phyloP scores from a whole-genome alignment of 108 stramenopile species.

The Nannochloropsis salina region DNA sequence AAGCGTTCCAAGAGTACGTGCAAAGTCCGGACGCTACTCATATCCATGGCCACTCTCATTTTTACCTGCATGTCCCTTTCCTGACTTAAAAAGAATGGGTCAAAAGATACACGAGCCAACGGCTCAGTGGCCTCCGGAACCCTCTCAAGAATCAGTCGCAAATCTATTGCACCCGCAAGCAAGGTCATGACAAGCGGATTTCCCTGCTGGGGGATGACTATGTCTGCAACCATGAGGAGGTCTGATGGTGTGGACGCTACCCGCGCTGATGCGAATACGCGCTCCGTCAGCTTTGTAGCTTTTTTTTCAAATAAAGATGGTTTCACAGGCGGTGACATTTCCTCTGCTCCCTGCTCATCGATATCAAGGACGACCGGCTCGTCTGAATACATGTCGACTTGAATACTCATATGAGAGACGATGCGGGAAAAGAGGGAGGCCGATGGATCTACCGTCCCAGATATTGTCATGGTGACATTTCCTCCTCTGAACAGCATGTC shows the following conservation, averaged over 20 bases:
- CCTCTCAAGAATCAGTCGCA: not conserved
- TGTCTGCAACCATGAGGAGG: not conserved
- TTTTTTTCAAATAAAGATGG: not conserved
- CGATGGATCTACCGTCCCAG: not conserved
- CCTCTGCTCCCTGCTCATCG: not conserved
- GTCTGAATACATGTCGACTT: not conserved
- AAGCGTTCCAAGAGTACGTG: not conserved
- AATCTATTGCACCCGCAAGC: not conserved
- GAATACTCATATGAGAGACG: not conserved
- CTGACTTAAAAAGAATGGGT: not conserved
- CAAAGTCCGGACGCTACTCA: not conserved
- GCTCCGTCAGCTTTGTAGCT: not conserved
- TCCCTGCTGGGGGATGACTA: not conserved
- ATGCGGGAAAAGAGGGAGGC: not conserved
- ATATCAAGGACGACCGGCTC: not conserved
- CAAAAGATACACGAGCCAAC: not conserved
- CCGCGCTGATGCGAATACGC: not conserved
- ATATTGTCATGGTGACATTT: not conserved
- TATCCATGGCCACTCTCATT: not conserved
- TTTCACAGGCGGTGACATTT: not conserved
- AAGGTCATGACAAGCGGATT: constrained; percentile 13
- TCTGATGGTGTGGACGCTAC: not conserved
- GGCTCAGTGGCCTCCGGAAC: constrained; percentile 3
- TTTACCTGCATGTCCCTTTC: not conserved
- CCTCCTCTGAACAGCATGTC: not conserved